Base-by-base conservation (phyloP, 192 early-diverging fungal species). In the Cetraspora pellucida region DNA sequence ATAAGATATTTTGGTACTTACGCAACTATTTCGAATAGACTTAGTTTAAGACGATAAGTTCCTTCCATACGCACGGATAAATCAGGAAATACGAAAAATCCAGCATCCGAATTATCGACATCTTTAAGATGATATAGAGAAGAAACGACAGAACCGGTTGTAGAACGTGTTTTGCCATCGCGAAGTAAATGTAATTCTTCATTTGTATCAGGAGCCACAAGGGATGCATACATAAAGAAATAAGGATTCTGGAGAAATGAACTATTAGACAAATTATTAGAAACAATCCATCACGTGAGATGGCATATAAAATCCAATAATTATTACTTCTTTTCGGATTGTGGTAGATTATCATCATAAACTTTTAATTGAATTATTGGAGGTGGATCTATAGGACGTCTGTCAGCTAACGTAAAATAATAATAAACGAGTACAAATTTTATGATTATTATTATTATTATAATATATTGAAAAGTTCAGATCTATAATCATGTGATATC, bases 41-140 rank as follows among this genome's bases (percentile, higher is more conserved):
- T 93, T 69, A 98, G 91, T 90, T 89, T 92, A 55, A 95, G 85
- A 14, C 90, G 77, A 77, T 94, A 95, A 23, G 83, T 88, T 25
- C 96, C 96, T 77, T 98, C 96, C 87, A 95, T 94, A 13, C 96
- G 82, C n/a, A 97, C 94, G 5, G 93, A 95, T 19, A 98, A 84
- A 82, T 98, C 96, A 30, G 96, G 94, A 82, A 98, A 98, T 46
- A 98, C 95, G 88, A 98, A 98, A 78, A 96, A 98, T 1, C 93
- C 95, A 17, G 95, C 95, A 77, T 95, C 94, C 30, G 87, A 87
- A 78, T 92, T 90, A 64, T 96, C 93, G 23, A 92, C 86, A 72
- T 97, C 97, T 67, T 94, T 95, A 54, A 97, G 83, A 31, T 95
- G 92, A 69, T 94, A 95, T 60, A 97, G 83, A 19, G 95, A 97